Conservation (phyloP, 2,329 filamentous ascomycete genomes). For the Venturia carpophila region DNA sequence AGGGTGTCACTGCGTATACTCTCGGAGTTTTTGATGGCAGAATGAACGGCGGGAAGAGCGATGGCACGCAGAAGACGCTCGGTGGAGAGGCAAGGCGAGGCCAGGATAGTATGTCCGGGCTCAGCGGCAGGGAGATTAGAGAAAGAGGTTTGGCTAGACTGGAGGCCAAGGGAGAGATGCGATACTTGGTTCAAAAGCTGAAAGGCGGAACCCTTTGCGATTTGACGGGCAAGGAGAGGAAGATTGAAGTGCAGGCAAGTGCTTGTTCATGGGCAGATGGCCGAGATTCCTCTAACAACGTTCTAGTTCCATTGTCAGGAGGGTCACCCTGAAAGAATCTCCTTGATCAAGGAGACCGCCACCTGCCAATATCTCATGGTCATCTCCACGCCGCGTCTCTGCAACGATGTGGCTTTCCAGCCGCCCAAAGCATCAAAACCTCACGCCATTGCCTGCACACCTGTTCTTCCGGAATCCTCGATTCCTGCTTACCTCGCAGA, state of each 20-base stretch:
- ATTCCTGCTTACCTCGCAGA: conserved; percentile 37
- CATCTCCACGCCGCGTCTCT: conserved; percentile 80
- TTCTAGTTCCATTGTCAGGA: conserved; percentile 66
- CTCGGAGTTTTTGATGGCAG: conserved; percentile 54
- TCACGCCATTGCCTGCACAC: conserved; percentile 67
- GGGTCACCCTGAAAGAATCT: conserved; percentile 66
- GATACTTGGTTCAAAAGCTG: conserved; percentile 78
- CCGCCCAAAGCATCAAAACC: conserved; percentile 71
- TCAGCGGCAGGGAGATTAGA: conserved; percentile 23
- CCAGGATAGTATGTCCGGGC: neutral
- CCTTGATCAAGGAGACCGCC: conserved; percentile 86
- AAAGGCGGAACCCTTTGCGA: conserved; percentile 77
- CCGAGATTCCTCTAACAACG: neutral
- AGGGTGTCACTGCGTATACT: conserved; percentile 65
- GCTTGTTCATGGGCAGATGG: neutral
- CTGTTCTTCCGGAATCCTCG: conserved; percentile 56
- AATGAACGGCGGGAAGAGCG: conserved; percentile 28
- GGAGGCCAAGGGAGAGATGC: conserved; percentile 73
- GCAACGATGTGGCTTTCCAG: conserved; percentile 76
- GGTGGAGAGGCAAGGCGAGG: conserved; percentile 19
- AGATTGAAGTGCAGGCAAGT: conserved; percentile 67
- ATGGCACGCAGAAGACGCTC: conserved; percentile 24
- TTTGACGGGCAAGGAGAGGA: conserved; percentile 70
- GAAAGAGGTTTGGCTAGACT: conserved; percentile 50
- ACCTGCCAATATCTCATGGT: conserved; percentile 93